Conservation (phyloP, 352 stramenopile species). For the Pythium biforme region DNA sequence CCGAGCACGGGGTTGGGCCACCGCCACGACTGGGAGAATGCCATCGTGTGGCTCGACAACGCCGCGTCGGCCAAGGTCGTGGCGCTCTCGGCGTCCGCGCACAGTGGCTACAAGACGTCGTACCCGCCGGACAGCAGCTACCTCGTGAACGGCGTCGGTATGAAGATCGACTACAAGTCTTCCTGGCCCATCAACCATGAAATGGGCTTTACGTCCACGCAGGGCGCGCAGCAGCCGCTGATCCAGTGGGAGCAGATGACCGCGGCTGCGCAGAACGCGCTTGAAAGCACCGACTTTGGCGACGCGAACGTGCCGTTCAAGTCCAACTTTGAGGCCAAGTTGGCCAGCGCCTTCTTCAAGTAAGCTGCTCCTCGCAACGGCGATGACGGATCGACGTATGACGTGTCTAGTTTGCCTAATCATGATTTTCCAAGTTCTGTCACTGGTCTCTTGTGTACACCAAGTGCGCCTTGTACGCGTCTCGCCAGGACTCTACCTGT, state of each 20-base stretch:
- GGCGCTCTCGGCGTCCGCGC: slow-evolving; percentile 5
- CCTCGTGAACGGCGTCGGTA: slow-evolving; percentile 5
- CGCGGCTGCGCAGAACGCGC: slow-evolving; percentile 13
- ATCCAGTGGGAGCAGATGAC: slow-evolving; percentile 30
- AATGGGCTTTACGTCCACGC: slow-evolving; percentile 1
- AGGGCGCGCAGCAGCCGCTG: slow-evolving; percentile 21
- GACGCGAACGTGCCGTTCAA: slow-evolving; percentile 28
- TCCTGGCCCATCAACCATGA: slow-evolving; percentile 14
- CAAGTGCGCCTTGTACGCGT: slow-evolving; percentile 5
- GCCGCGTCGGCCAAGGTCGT: slow-evolving; percentile 9
- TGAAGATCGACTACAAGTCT: slow-evolving; percentile 16
- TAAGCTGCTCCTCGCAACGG: not conserved
- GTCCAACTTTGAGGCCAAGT: slow-evolving; percentile 24
- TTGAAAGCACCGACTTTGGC: slow-evolving; percentile 27
- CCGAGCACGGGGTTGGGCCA: slow-evolving; percentile 28
- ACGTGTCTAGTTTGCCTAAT: too few species aligned
- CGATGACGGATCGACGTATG: too few species aligned
- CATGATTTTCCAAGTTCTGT: too few species aligned
- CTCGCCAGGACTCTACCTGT: not conserved
- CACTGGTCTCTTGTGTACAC: not conserved
- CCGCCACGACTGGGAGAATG: slow-evolving; percentile 46
- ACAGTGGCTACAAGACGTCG: slow-evolving; percentile 15
- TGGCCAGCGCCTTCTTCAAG: slow-evolving; percentile 19
- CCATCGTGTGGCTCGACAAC: slow-evolving; percentile 29
- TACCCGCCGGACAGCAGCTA: slow-evolving; percentile 7